Percentiles rank a stretch among this genome's conserved stretches.
Conservation (phyloP, 345 rosid species). For the Rhodomyrtus tomentosa region DNA sequence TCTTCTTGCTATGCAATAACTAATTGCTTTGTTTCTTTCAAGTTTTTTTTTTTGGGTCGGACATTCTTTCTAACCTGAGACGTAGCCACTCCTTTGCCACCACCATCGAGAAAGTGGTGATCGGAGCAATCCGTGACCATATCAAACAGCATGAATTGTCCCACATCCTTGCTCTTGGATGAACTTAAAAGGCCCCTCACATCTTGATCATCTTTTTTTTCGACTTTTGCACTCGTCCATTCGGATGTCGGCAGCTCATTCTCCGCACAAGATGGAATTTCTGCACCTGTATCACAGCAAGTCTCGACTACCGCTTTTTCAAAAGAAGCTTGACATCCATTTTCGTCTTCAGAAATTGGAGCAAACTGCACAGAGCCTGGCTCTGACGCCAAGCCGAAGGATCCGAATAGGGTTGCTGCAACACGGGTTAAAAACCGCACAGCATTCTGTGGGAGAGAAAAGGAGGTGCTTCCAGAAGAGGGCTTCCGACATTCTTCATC, state of each 20-base stretch:
- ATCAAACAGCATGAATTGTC: slow-evolving; percentile 55
- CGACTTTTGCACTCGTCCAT: slow-evolving; percentile 7
- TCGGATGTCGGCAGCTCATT: slow-evolving; percentile 10
- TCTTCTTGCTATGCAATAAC: neutral
- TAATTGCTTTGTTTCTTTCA: neutral
- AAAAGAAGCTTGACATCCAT: slow-evolving; percentile 14
- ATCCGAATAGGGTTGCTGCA: slow-evolving; percentile 44
- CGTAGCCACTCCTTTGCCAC: slow-evolving; percentile 22
- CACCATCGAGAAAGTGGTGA: slow-evolving; percentile 54
- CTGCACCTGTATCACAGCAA: slow-evolving; percentile 13
- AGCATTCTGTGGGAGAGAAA: slow-evolving; percentile 50
- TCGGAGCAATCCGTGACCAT: slow-evolving; percentile 63
- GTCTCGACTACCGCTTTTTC: slow-evolving; percentile 20
- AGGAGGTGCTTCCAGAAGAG: slow-evolving; percentile 24
- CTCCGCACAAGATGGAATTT: slow-evolving; percentile 12
- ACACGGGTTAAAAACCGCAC: slow-evolving; percentile 53
- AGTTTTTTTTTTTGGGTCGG: neutral
- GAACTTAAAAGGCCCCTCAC: slow-evolving; percentile 11
- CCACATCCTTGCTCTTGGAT: slow-evolving; percentile 4
- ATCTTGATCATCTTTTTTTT: slow-evolving; percentile 16
- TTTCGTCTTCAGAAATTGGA: slow-evolving; percentile 22
- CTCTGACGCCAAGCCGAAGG: slow-evolving; percentile 29
- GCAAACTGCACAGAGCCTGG: slow-evolving; percentile 20
- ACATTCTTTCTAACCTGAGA: slow-evolving; percentile 48
- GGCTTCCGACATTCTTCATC: slow-evolving; percentile 19